Base-by-base conservation (phyloP, 1,284 basidiomycete species). In the Ceratorhiza oryzae-sativae region DNA sequence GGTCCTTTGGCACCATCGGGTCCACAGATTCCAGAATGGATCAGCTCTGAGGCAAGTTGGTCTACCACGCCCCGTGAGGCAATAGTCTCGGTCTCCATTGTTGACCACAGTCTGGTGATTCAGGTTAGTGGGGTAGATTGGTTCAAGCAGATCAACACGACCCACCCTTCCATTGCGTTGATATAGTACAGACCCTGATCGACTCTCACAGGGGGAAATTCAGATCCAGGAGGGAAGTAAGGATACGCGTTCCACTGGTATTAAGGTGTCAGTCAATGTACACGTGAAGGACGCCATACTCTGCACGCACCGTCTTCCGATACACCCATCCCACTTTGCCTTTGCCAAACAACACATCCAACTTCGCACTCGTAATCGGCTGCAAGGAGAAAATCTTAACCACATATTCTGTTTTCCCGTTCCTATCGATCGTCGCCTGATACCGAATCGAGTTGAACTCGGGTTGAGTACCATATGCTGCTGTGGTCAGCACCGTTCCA, bases 1-100 rank as follows among this genome's bases (percentile, higher is more conserved):
- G 60, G 61, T 67, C 63, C 74, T 8, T 70, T 59, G 25, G 55
- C 42, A 1, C 65, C 59, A 15, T 65, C 72, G 13, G 67, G 42
- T 4, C 56, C 41, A 79, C 90, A 93, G 39, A 93, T 84, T 27
- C 87, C 84, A 0, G 85, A 81, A 46, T 84, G 80, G 76, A 88
- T 94, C 77, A 89, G 85, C 45, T 92, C 88, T 27, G 86, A 82
- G 18, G 93, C 82, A 25, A 93, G 83, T 30, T 92, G 82, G 74
- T 93, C 92, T 58, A 94, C 92, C 27, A 90, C 84, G 78, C 97
- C 96, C 46, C 94, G 88, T 0, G 92, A 88, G 0, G 92, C 86
- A 48, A 97, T 81, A 0, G 93, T 95, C 80, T 94, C 89, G 0
- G 95, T 97, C 81, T 98, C 95, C 95, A 97, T 96, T 8, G 91